Conservation (phyloP, 306 rosid genomes). For the Crotalaria pallida region DNA sequence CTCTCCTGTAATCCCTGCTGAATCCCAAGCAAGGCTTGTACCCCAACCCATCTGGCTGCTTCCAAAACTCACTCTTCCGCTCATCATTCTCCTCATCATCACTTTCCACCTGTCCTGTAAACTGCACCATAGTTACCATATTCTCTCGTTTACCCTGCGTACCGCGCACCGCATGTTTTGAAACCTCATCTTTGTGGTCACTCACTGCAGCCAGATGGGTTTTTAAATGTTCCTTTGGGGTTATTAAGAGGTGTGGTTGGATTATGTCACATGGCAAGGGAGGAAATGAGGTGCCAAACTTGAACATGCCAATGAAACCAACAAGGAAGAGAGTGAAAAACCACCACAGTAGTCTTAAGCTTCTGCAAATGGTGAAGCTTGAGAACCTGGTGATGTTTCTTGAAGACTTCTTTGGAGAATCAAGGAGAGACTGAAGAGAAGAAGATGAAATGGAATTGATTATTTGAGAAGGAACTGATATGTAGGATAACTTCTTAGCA, state of each 20-base stretch:
- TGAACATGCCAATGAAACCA: conserved; percentile 60
- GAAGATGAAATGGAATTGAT: conserved; percentile 80
- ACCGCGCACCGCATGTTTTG: too few species aligned
- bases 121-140: too few species aligned
- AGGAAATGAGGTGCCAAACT: conserved; percentile 41
- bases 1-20: conserved; percentile 48
- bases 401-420: conserved; percentile 78
- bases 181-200: conserved; percentile 19
- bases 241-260: conserved; percentile 15
- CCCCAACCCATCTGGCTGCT: conserved; percentile 83
- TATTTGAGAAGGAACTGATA: conserved; percentile 93
- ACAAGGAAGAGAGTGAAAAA: conserved; percentile 52
- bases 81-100: not conserved
- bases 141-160: too few species aligned
- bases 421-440: conserved; percentile 73
- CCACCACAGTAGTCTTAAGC: conserved; percentile 52
- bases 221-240: conserved; percentile 28
- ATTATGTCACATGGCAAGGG: conserved; percentile 49
- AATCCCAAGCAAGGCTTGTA: conserved; percentile 71
- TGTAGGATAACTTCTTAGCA: conserved; percentile 61
- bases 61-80: conserved; percentile 67
- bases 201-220: conserved; percentile 21
- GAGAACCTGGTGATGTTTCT: conserved; percentile 21
- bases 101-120: conserved; percentile 25
- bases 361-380: conserved; percentile 38